Percentiles rank a stretch among this genome's conserved stretches.
These are phyloP conservation scores for Centrapalus pauciflorus DNA, from an alignment of 129 eudicot genomes.

Conservation along the genomic window DNA sequence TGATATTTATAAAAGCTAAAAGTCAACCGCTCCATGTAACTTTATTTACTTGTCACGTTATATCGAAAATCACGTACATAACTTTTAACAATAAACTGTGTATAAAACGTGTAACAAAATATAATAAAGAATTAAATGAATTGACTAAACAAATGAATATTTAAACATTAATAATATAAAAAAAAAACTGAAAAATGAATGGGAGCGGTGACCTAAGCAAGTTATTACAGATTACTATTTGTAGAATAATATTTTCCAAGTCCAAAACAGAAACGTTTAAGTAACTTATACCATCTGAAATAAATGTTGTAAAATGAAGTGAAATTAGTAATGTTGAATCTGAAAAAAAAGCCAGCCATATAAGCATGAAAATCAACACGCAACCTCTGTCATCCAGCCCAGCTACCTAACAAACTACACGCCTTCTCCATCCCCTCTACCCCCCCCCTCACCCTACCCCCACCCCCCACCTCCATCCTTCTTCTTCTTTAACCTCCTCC, in stretches of 20 bases:
- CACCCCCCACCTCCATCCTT: background rate
- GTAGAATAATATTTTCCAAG: conserved; percentile 1
- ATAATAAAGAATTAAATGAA: conserved; percentile 7
- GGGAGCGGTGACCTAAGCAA: conserved; percentile 28
- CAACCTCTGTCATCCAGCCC: conserved; percentile 41
- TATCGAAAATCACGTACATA: background rate
- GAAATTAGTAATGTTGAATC: background rate
- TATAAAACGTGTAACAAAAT: conserved; percentile 10
- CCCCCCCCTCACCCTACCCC: background rate
- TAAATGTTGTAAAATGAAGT: background rate
- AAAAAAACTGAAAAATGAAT: conserved; percentile 21
- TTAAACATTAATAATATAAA: conserved; percentile 2
- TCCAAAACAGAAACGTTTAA: background rate
- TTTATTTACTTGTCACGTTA: background rate
- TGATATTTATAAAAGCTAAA: background rate
- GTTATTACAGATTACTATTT: conserved; percentile 8
- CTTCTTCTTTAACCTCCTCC: conserved; percentile 11
- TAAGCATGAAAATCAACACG: conserved; percentile 30
- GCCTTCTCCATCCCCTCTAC: conserved; percentile 19
- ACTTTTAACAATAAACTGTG: background rate
- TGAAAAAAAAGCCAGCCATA: conserved; percentile 6
- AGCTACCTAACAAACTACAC: conserved; percentile 35
- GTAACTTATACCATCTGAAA: background rate
- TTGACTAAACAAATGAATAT: conserved; percentile 14
- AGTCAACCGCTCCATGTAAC: conserved; percentile 3